phyloP scores from a whole-genome alignment of 1,139 yeast species.

The Candida sanyaensis region DNA sequence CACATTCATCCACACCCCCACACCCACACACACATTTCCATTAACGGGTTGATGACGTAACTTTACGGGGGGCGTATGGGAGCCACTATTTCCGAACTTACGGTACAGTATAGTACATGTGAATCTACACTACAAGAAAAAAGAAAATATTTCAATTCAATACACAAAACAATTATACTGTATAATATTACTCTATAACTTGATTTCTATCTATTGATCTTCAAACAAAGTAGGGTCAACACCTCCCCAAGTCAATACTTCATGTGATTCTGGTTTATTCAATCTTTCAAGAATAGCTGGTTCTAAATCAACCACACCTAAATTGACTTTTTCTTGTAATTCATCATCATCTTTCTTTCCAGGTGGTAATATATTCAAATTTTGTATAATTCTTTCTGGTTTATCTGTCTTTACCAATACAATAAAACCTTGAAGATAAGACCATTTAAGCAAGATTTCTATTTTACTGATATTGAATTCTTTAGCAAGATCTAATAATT shows the following conservation, averaged over 20 bases:
- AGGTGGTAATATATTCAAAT: slow-evolving; percentile 35
- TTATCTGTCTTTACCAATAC: slow-evolving; percentile 73
- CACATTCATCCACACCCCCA: too few relatives aligned
- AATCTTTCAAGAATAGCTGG: slow-evolving; percentile 29
- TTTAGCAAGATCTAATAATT: slow-evolving; percentile 31
- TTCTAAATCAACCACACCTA: slow-evolving; percentile 38
- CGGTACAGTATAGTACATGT: too few relatives aligned
- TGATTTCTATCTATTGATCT: slow-evolving; percentile 2
- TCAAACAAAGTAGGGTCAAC: slow-evolving; percentile 28
- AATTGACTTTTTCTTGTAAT: slow-evolving; percentile 24
- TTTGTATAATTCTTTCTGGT: slow-evolving; percentile 42
- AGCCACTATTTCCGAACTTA: too few relatives aligned
- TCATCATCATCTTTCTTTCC: slow-evolving; percentile 26
- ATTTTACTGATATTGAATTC: slow-evolving; percentile 24
- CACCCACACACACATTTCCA: not conserved
- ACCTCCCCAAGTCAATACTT: slow-evolving; percentile 31
- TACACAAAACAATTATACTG: too few relatives aligned
- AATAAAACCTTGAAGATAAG: slow-evolving; percentile 57
- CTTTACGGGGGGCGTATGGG: too few relatives aligned
- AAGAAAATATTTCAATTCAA: too few relatives aligned
- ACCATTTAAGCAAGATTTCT: slow-evolving; percentile 39
- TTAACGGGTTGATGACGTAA: too few relatives aligned
- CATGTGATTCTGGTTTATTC: slow-evolving; percentile 36
- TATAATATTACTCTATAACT: too few relatives aligned
- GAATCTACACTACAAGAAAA: too few relatives aligned